A percentile compares a stretch with the other conserved stretches of the same genome.
Evolutionary conservation across 2,329 filamentous ascomycete species (phyloP).

Genomic region (Stagonosporopsis tanaceti): DNA sequence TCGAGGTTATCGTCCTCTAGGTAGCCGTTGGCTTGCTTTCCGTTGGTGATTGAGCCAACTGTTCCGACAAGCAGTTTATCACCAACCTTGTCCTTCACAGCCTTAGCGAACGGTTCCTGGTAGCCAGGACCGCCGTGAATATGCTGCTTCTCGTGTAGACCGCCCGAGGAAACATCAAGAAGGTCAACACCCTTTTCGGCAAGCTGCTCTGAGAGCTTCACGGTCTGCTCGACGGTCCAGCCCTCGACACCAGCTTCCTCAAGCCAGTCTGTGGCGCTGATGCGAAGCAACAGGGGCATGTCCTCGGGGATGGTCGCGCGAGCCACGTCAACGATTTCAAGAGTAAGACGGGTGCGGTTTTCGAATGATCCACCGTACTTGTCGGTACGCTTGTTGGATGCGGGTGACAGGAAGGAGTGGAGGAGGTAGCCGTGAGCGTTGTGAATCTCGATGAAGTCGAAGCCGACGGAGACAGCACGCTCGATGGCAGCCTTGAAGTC

Average conservation of each 20-base stretch:
- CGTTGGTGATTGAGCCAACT: conserved; percentile 77
- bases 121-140: conserved; percentile 70
- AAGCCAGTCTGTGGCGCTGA: conserved; percentile 80
- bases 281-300: conserved; percentile 76
- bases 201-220: conserved; percentile 70
- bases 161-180: conserved; percentile 81
- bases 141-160: conserved; percentile 69
- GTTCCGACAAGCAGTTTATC: conserved; percentile 74
- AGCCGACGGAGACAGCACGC: conserved; percentile 64
- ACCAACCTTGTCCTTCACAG: conserved; percentile 76
- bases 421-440: conserved; percentile 81
- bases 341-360: conserved; percentile 72
- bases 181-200: conserved; percentile 80
- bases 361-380: conserved; percentile 74
- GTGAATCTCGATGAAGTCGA: conserved; percentile 83
- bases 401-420: conserved; percentile 73
- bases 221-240: conserved; percentile 73
- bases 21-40: conserved; percentile 65
- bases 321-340: conserved; percentile 72
- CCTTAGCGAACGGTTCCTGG: conserved; percentile 76
- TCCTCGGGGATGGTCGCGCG: conserved; percentile 68
- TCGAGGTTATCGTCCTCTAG: conserved; percentile 61
- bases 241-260: conserved; percentile 66
- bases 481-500: conserved; percentile 70
- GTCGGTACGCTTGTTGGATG: conserved; percentile 73